Evolutionary conservation across 1,139 yeast species (phyloP).

Genomic region (Groenewaldozyma auringiensis): DNA sequence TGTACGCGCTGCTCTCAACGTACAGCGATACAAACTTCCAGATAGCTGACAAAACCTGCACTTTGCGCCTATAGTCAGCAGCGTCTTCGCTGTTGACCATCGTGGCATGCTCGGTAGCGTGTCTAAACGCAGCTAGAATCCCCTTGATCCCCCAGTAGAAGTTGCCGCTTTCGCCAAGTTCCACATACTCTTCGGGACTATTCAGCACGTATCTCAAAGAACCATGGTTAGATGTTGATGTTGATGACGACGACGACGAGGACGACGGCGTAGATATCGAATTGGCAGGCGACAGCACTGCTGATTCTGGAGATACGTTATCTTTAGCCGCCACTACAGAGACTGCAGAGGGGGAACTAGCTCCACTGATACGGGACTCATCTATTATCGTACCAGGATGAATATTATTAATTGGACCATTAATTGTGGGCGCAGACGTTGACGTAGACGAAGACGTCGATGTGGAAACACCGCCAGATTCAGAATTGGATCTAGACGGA

Average conservation of each 20-base stretch:
- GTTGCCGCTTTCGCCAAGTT: constrained; percentile 2
- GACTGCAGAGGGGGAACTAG: too few relatives aligned
- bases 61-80: constrained; percentile 6
- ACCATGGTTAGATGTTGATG: neutral
- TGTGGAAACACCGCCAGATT: constrained; percentile 1
- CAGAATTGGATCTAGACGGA: neutral
- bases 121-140: constrained; percentile 17
- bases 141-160: constrained; percentile 22
- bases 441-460: constrained; percentile 4
- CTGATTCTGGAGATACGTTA: too few relatives aligned
- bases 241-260: neutral
- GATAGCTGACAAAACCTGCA: constrained; percentile 15
- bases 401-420: neutral
- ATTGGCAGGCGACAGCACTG: neutral
- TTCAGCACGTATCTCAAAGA: neutral
- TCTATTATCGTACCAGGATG: neutral
- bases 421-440: neutral
- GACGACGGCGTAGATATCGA: neutral
- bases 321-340: too few relatives aligned
- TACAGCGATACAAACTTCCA: constrained; percentile 19
- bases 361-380: neutral
- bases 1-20: constrained; percentile 10
- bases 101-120: constrained; percentile 13
- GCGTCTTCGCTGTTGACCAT: constrained; percentile 7
- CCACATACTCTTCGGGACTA: neutral